Evolutionary conservation across 2,329 filamentous ascomycete genomes (phyloP), one percentile per base, ranked within the genome.

Genomic region (Fusarium marasasianum): DNA sequence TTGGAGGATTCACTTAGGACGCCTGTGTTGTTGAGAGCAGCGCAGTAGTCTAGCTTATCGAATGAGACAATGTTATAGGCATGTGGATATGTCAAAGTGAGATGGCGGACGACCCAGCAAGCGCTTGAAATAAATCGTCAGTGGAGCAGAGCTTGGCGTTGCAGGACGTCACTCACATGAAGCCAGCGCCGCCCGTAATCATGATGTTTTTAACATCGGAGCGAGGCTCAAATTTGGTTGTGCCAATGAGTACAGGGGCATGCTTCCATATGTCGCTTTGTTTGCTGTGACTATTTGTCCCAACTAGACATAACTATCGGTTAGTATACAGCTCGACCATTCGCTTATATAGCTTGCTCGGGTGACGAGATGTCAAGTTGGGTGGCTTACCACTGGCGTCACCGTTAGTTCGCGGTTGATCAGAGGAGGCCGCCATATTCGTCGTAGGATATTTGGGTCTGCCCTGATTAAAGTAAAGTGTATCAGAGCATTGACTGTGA

Each of bases 11-110:
- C 87, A 77, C 92, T 88, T 55, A 96, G 87, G 57, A 89, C 86
- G 50, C 91, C 87, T 8, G 93, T 94, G 82, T 96, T 96, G 85
- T 95, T 94, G 76, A 94, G 86, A 13, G 93, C 93, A 13, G 93
- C 89, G 83, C 93, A 95, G 83, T 95, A 94, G 81, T 96, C 93
- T 67, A 96, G 87, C 83, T 95, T 96, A 84, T 96, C 94, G 78
- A 95, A 94, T 40, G 92, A 95, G 57, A 96, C 87, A 72, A 96
- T 89, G 79, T 93, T 93, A 86, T 96, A 96, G 72, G 89, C 87
- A 45, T 91, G 81, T 7, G 92, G 89, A 79, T 96, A 96, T 40
- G 91, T 94, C 66, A 93, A 83, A 17, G 90, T 90, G 59, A 96
- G 86, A 82, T 96, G 93, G 70, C 94, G 91, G 71, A 94, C 92